These are phyloP conservation scores for Kwoniella mangroviensis DNA, from an alignment of 768 basidiomycete genomes.

Conservation along the genomic window DNA sequence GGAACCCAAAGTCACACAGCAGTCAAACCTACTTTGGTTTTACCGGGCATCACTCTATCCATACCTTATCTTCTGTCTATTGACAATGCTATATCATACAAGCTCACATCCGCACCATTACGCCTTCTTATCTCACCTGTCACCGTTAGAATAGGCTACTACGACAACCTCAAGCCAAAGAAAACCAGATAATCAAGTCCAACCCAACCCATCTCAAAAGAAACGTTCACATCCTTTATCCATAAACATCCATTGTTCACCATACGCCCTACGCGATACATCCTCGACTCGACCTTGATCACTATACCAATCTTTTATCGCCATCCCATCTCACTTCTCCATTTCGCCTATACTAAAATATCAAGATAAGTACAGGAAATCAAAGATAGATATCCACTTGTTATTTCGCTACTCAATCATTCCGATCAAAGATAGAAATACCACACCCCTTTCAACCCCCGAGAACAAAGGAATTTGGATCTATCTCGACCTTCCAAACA, in stretches of 20 bases:
- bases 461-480: conserved; percentile 8
- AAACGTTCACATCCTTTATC: conserved; percentile 7
- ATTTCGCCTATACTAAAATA: background rate
- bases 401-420: background rate
- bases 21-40: background rate
- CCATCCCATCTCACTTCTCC: background rate
- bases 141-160: too few species aligned
- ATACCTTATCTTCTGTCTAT: conserved; percentile 3
- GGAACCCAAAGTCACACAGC: background rate
- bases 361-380: too few species aligned
- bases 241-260: background rate
- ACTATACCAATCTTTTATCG: background rate
- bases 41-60: background rate
- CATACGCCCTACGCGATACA: too few species aligned
- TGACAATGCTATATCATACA: too few species aligned
- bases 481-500: background rate
- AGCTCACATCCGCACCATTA: too few species aligned
- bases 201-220: background rate
- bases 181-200: too few species aligned
- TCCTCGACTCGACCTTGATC: background rate
- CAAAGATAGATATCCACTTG: too few species aligned
- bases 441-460: conserved; percentile 2
- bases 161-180: too few species aligned
- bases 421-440: background rate
- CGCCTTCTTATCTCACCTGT: too few species aligned